phyloP scores from a whole-genome alignment of 441 rosid species.

The Theobroma grandiflorum region DNA sequence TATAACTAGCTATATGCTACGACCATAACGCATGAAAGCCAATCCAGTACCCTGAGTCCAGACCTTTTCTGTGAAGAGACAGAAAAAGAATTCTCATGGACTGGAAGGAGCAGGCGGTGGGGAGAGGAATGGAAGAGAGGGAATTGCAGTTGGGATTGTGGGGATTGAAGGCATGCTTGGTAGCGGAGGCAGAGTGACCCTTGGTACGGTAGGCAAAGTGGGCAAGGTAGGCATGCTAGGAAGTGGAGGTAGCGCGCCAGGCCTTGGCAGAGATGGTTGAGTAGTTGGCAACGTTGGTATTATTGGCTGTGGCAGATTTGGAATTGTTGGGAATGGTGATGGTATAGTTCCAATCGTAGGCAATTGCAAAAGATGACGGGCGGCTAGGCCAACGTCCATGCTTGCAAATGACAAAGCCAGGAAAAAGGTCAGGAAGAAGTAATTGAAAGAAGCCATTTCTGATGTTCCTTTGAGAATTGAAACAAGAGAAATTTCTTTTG shows the following conservation, averaged over 20 bases:
- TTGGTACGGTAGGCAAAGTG: conserved; percentile 23
- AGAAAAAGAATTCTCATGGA: not conserved
- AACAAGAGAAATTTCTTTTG: not conserved
- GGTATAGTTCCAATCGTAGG: conserved; percentile 24
- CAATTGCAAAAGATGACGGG: conserved; percentile 40
- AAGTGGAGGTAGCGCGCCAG: conserved; percentile 27
- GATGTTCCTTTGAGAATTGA: not conserved
- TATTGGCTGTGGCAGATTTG: conserved; percentile 23
- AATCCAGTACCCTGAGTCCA: not conserved
- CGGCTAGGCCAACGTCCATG: conserved; percentile 28
- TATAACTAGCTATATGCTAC: not conserved
- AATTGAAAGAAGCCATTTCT: conserved; percentile 32
- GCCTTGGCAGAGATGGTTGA: conserved; percentile 28
- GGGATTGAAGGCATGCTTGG: conserved; percentile 33
- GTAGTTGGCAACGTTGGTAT: conserved; percentile 29
- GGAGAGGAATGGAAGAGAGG: conserved; percentile 14
- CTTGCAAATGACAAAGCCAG: conserved; percentile 26
- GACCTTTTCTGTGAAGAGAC: not conserved
- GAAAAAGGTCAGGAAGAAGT: conserved; percentile 23
- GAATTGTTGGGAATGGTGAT: conserved; percentile 17
- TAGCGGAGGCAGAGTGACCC: conserved; percentile 29
- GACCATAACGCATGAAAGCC: not conserved
- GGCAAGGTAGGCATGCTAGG: conserved; percentile 19
- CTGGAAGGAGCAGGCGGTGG: conserved; percentile 17
- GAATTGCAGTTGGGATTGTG: conserved; percentile 5